Conservation (phyloP, 306 rosid species). For the Mimosa bimucronata region DNA sequence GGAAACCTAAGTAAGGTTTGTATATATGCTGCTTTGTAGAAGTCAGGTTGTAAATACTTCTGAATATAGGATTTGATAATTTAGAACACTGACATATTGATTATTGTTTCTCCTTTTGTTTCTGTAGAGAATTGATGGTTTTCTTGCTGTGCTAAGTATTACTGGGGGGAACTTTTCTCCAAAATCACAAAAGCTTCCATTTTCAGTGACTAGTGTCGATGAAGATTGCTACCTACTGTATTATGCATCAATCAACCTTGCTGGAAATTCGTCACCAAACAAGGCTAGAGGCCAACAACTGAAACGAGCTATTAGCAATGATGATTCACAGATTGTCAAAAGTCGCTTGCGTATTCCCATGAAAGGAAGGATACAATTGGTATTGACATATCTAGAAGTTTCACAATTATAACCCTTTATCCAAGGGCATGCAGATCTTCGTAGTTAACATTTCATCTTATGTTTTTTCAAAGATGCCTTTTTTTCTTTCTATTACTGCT, state of each 20-base stretch:
- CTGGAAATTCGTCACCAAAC: conserved; percentile 59
- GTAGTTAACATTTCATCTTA: background rate
- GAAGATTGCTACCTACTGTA: conserved; percentile 85
- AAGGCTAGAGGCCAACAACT: conserved; percentile 59
- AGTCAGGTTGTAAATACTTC: conserved; percentile 33
- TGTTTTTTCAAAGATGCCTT: background rate
- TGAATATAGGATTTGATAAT: conserved; percentile 29
- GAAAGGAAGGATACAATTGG: conserved; percentile 98
- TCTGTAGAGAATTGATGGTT: conserved; percentile 82
- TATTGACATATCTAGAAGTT: conserved; percentile 39
- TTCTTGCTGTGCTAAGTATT: conserved; percentile 87
- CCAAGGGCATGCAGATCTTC: conserved; percentile 25
- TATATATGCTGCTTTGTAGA: conserved; percentile 20
- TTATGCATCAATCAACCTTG: conserved; percentile 81
- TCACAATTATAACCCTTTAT: conserved; percentile 29
- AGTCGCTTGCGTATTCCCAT: conserved; percentile 89
- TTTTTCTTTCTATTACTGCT: conserved; percentile 5
- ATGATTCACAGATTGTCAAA: conserved; percentile 68
- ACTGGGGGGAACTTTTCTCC: conserved; percentile 96
- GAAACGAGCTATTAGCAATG: conserved; percentile 59
- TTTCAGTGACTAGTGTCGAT: conserved; percentile 88
- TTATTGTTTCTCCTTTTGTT: conserved; percentile 33
- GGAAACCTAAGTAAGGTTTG: conserved; percentile 78
- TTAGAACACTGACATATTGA: conserved; percentile 7
- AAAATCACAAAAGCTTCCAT: conserved; percentile 94